Evolutionary conservation across 2,329 filamentous ascomycete species (phyloP), one percentile per base, ranked within the genome.

Genomic region (Colletotrichum neosansevieriae): DNA sequence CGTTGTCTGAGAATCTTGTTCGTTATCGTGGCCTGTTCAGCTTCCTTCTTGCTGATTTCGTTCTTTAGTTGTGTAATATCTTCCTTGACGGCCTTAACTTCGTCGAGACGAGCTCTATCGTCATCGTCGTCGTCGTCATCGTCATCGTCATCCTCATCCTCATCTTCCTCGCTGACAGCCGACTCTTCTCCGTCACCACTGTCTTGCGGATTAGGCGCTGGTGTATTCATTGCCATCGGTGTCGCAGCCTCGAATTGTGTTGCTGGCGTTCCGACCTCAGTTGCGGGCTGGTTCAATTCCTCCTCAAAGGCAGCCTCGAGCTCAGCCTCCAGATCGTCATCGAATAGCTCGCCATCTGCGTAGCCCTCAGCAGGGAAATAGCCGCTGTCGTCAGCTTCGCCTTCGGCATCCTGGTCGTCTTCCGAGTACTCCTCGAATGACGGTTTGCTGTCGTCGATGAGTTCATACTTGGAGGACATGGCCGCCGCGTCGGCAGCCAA

Each of bases 401-500:
- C 83, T 49, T 83, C 82, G 32, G 81, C 82, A 45, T 79, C 77
- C 19, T 84, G 81, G 70, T 92, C 90, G 54, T 88, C 86, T 49
- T 86, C 83, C 58, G 90, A 86, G 38, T 91, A 89, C 47, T 88
- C 84, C 9, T 85, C 81, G 24, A 76, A 77, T 51, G 62, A 70
- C 45, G 70, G 58, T 70, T 24, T 76, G 75, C 49, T 73, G 50
- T 89, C 82, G 68, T 92, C 88, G 57, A 92, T 81, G 74, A 92
- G 83, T 74, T 94, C 89, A 73, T 88, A 92, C 58, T 83, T 84
- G 13, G 90, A 88, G 21, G 86, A 86, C 2, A 84, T 71, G 4
- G 89, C 87, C 44, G 85, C 84, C 59, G 86, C 84, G 73, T 97
- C 94, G 45, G 90, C 88, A 50, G 86, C 85, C 3, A 97, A 84